Evolutionary conservation across 2,329 filamentous ascomycete genomes (phyloP).

Genomic region (Dothistroma septosporum): DNA sequence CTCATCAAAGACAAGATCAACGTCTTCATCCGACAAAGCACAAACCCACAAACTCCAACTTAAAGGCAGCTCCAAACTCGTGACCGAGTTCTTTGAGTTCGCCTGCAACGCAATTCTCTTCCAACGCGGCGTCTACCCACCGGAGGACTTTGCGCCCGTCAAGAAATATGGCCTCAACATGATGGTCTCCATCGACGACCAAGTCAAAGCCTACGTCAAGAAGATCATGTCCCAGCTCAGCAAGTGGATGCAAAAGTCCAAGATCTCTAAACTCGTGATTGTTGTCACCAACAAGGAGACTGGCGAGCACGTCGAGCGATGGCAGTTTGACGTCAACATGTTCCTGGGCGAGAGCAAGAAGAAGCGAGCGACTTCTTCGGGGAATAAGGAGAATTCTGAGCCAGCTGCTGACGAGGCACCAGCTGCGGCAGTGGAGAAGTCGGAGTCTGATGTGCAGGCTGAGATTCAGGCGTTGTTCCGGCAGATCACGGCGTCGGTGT

Average conservation of each 20-base stretch:
- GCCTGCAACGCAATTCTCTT: slow-evolving; percentile 98
- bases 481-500: slow-evolving; percentile 96
- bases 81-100: slow-evolving; percentile 96
- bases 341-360: slow-evolving; percentile 44
- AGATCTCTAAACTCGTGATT: slow-evolving; percentile 94
- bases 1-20: slow-evolving; percentile 12
- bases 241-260: slow-evolving; percentile 95
- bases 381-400: slow-evolving; percentile 67
- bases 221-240: slow-evolving; percentile 98
- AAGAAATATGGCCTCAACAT: slow-evolving; percentile 99
- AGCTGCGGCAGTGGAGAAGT: slow-evolving; percentile 60
- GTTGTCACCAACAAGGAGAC: slow-evolving; percentile 97
- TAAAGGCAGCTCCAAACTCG: slow-evolving; percentile 56
- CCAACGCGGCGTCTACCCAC: slow-evolving; percentile 77
- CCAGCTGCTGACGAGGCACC: slow-evolving; percentile 19
- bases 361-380: slow-evolving; percentile 27
- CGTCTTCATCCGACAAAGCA: slow-evolving; percentile 58
- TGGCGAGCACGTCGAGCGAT: slow-evolving; percentile 90
- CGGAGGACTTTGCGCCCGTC: slow-evolving; percentile 93
- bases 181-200: slow-evolving; percentile 94
- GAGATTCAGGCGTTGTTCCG: slow-evolving; percentile 97
- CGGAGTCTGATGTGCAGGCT: slow-evolving; percentile 86
- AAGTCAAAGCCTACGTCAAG: slow-evolving; percentile 98
- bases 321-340: slow-evolving; percentile 78
- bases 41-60: slow-evolving; percentile 94